These are phyloP conservation scores for Lupinus albus DNA, from an alignment of 306 rosid species.

Conservation along the genomic window DNA sequence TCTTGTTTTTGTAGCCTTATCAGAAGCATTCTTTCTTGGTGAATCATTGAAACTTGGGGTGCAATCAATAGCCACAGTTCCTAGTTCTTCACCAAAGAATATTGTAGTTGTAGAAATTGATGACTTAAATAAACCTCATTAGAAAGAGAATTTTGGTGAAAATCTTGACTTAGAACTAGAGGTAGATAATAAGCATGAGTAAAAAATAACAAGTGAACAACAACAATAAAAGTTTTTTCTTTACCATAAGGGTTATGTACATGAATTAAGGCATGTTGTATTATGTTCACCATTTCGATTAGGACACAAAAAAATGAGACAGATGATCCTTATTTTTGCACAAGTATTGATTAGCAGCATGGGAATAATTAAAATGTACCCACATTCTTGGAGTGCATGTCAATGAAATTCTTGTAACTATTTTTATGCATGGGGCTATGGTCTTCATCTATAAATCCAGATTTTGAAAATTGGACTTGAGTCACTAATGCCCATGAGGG, in stretches of 20 bases:
- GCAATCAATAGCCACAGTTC: conserved; percentile 38
- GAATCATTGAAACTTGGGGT: conserved; percentile 42
- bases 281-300: too few relatives aligned
- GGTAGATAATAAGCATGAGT: background rate
- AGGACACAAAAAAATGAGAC: too few relatives aligned
- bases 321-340: too few relatives aligned
- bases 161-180: background rate
- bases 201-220: background rate
- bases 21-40: conserved; percentile 59
- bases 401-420: conserved; percentile 16
- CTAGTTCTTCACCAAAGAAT: conserved; percentile 36
- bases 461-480: background rate
- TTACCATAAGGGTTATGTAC: too few relatives aligned
- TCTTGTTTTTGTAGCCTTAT: conserved; percentile 62
- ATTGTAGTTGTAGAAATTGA: background rate
- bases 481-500: background rate
- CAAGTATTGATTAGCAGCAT: background rate
- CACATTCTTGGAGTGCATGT: background rate
- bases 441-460: background rate
- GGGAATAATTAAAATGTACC: background rate
- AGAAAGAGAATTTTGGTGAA: background rate
- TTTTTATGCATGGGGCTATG: conserved; percentile 21
- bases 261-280: too few relatives aligned
- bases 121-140: background rate
- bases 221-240: background rate